Evolutionary conservation across 2,329 filamentous ascomycete genomes (phyloP), one percentile per base, ranked within the genome.

Genomic region (Botrytis fragariae): DNA sequence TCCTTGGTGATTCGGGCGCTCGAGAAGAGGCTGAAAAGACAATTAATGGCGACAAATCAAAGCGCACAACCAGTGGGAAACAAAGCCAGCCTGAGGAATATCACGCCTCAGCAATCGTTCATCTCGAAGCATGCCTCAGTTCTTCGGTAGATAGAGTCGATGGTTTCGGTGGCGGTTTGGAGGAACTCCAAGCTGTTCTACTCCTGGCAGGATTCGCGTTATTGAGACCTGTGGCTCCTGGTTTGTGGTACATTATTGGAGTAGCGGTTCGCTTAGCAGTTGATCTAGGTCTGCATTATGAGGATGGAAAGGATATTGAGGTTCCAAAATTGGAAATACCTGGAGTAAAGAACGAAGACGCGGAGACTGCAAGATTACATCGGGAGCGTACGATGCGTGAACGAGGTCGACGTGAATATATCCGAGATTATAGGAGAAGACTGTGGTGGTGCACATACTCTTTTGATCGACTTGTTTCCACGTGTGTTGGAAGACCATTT

Each of bases 371-470:
- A 65, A 79, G 77, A 80, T 76, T 82, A 78, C 76, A 82, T 79
- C 75, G 82, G 59, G 78, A 78, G 72, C 77, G 78, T 64, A 81
- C 77, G 61, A 75, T 78, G 29, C 79, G 86, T 82, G 86, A 92
- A 85, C 82, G 91, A 82, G 86, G 92, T 32, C 88, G 92, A 67
- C 88, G 93, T 73, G 90, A 97, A 82, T 98, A 94, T 87, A 87
- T 94, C 57, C 90, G 95, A 71, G 96, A 98, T 81, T 87, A 97
- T 75, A 90, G 94, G 69, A 88, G 95, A 73, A 89, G 95, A 45
- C 85, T 98, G 22, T 98, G 95, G 94, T 98, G 96, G 95, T 97
- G 94, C 83, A 95, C 95, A 2, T 98, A 98, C 83, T 95, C 93
- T 8, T 90, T 98, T 72, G 95, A 98, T 82, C 89, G 95, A n/a